These are phyloP conservation scores for Tuctoria greenei DNA, from an alignment of 176 grass and related monocot species.

Conservation along the genomic window DNA sequence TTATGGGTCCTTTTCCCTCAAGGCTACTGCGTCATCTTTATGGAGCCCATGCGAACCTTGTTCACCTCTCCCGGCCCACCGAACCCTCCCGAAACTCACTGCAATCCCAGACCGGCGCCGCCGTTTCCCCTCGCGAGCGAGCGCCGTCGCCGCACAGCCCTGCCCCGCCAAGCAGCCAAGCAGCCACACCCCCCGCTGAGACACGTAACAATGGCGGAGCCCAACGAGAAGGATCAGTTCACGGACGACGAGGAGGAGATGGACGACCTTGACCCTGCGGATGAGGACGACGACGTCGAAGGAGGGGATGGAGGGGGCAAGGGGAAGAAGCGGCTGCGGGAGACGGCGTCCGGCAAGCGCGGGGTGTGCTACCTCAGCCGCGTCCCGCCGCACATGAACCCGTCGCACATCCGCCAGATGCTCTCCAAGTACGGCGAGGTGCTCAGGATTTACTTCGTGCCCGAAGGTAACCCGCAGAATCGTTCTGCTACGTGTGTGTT, in stretches of 20 bases:
- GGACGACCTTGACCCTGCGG: slow-evolving; percentile 8
- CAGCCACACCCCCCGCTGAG: not conserved
- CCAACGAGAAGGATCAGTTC: slow-evolving; percentile 17
- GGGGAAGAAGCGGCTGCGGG: slow-evolving; percentile 41
- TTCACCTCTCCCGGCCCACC: not conserved
- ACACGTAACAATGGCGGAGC: slow-evolving; percentile 18
- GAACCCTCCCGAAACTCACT: not conserved
- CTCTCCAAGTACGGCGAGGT: slow-evolving; percentile 85
- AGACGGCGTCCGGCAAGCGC: slow-evolving; percentile 46
- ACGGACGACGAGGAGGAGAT: slow-evolving; percentile 18
- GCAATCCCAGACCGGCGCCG: not conserved
- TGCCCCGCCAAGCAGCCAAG: not conserved
- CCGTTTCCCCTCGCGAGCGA: too few relatives aligned
- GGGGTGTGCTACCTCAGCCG: slow-evolving; percentile 93
- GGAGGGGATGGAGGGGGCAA: not conserved
- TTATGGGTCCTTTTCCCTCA: not conserved
- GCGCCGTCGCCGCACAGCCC: not conserved
- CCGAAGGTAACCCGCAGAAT: slow-evolving; percentile 53
- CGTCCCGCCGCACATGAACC: slow-evolving; percentile 88
- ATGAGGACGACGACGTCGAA: slow-evolving; percentile 24
- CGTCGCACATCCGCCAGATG: slow-evolving; percentile 80
- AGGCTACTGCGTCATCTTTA: not conserved
- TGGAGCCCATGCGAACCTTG: not conserved
- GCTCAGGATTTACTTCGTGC: slow-evolving; percentile 79
- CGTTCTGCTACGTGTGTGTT: not conserved